Base-by-base conservation (phyloP, 2,329 filamentous ascomycete species). In the Aspergillus tanneri region DNA sequence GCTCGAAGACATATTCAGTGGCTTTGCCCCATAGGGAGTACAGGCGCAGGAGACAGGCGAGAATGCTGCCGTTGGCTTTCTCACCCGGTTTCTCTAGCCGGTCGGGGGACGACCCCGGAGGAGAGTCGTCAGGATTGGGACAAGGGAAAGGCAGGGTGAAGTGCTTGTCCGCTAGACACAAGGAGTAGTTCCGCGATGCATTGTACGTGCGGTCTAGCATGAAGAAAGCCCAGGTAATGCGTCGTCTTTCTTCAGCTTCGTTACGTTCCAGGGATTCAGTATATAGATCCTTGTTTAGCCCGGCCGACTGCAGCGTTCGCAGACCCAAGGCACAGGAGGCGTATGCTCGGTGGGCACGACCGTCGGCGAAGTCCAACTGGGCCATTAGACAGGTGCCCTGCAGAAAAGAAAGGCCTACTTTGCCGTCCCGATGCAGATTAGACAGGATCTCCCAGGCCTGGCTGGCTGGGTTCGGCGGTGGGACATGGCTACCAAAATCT, bases 181-280 rank as follows among this genome's bases (percentile, higher is more conserved):
- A 16, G 2, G 60, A 62, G 25, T 61, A 62, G 19, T 53, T 58
- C 12, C 58, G 52, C 2, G 59, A 61, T 6, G 59, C 57, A 27
- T 59, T 59, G 23, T 61, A 61, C 4, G 48, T 55, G 41, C 60
- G 57, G 39, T 62, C 59, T 14, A 62, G 51, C 55, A 61, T 61
- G 28, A 62, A 62, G 32, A 54, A 62, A 3, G 59, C 54, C 60
- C 60, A 62, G 0, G 58, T 57, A 7, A 60, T 55, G 14, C 60
- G 47, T 37, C 50, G 50, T 21, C 51, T 47, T 4, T 49, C 48
- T 34, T 61, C 60, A 5, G 36, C 30, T 2, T 57, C 56, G 1
- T 34, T 19, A 2, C 24, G 14, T 10, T 24, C 42, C 3, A 50
- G 19, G 2, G 35, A 38, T 9, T 50, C 48, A 1, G 54, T 35